These are phyloP conservation scores for Alternaria sp. DNA, from an alignment of 2,329 filamentous ascomycete species.

Conservation along the genomic window DNA sequence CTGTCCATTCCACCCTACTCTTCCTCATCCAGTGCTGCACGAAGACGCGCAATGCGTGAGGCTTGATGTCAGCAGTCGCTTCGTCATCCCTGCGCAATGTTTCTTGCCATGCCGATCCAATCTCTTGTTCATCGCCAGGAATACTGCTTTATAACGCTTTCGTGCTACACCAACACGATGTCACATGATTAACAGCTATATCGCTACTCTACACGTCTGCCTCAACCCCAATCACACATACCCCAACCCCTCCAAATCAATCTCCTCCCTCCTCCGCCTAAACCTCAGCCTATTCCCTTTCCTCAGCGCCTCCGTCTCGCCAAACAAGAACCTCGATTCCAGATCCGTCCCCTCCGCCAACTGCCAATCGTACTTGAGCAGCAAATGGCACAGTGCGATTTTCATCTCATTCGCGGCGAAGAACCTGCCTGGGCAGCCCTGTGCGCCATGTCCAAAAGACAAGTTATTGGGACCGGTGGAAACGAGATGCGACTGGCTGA, in stretches of 20 bases:
- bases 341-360: background rate
- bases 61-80: background rate
- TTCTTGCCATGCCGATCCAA: no score
- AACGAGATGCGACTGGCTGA: background rate
- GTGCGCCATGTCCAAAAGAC: slow-evolving; percentile 19
- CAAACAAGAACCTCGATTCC: background rate
- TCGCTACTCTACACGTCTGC: background rate
- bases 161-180: background rate
- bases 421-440: slow-evolving; percentile 25
- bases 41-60: no score
- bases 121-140: no score
- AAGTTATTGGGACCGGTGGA: slow-evolving; percentile 8
- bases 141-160: no score
- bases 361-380: slow-evolving; percentile 22
- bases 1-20: no score
- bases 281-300: background rate
- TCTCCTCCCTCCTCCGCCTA: background rate
- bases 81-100: no score
- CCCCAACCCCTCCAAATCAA: background rate
- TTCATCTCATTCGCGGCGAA: slow-evolving; percentile 30
- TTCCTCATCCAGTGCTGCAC: no score
- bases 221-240: background rate
- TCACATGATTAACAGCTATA: background rate
- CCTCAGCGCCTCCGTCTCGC: background rate
- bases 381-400: slow-evolving; percentile 17